Base-by-base conservation (phyloP, 495 filamentous ascomycete genomes). In the Penicillium egyptiacum region DNA sequence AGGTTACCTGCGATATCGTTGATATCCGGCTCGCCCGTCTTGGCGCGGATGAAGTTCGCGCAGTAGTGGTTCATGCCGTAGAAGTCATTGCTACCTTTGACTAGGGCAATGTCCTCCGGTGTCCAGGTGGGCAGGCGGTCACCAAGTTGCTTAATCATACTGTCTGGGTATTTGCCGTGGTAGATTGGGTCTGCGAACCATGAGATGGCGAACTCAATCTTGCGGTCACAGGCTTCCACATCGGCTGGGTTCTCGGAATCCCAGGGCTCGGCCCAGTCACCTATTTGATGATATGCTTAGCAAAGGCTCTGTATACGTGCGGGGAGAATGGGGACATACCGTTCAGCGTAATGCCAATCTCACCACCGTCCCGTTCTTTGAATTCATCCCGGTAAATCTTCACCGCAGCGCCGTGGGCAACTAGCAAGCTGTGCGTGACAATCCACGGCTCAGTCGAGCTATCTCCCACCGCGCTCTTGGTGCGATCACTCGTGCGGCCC, bases 21-120 rank as follows among this genome's bases (percentile, higher is more conserved):
- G 25, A 70, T 67, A 0, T 83, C 79, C 4, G 88, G 69, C 39
- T 78, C 73, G 11, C 75, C 75, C 5, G 77, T 79, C 70, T 85
- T 83, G 73, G 89, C 86, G 67, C 84, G 85, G 75, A 91, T 86
- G 75, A 87, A 92, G 79, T 90, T 88, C 63, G 87, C 85, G 53
- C 88, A 90, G 78, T 91, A 90, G 76, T 90, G 87, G 78, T 91
- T 90, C 87, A 90, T 89, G 59, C 88, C 87, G 72, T 90, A 90
- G 70, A 91, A 91, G 73, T 91, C 87, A 67, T 90, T 90, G 68
- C 84, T 88, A 40, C 87, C 88, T 50, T 87, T 79, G 42, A 91
- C 83, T 8, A 90, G 78, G 4, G 82, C 83, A 8, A 80, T 65
- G 60, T 90, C 88, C 59, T 89, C 84, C 22, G 76, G 57, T 0